These are phyloP conservation scores for Coniochaeta ligniaria DNA, from an alignment of 2,329 filamentous ascomycete species.

Conservation along the genomic window DNA sequence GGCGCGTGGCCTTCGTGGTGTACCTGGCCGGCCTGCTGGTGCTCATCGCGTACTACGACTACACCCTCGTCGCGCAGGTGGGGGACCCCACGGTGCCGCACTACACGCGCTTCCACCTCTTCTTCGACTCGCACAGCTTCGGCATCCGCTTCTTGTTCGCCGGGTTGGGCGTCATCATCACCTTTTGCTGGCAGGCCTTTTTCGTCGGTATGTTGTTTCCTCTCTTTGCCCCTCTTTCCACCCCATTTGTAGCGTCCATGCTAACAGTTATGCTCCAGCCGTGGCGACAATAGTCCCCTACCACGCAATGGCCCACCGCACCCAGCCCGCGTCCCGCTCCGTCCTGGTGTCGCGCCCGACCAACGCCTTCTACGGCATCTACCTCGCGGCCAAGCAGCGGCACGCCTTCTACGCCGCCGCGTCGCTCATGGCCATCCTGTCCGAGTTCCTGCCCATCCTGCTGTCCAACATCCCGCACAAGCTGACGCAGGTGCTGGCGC, in stretches of 20 bases:
- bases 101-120: constrained; percentile 17
- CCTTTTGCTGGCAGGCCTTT: constrained; percentile 32
- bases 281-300: constrained; percentile 38
- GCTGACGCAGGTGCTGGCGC: constrained; percentile 28
- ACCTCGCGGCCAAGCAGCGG: constrained; percentile 20
- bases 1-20: constrained; percentile 22
- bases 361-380: constrained; percentile 37
- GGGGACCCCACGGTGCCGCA: not conserved
- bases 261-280: no score
- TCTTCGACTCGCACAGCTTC: constrained; percentile 31
- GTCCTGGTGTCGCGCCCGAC: constrained; percentile 33
- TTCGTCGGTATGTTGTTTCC: constrained; percentile 24
- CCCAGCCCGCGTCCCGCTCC: constrained; percentile 20
- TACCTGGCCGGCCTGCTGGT: constrained; percentile 24
- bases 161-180: constrained; percentile 29
- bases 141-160: constrained; percentile 36
- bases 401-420: constrained; percentile 33
- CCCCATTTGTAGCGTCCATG: no score
- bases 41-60: constrained; percentile 32
- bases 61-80: constrained; percentile 7
- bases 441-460: constrained; percentile 42
- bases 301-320: constrained; percentile 26
- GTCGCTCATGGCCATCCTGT: constrained; percentile 33
- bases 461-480: constrained; percentile 42
- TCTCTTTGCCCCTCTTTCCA: not conserved